Conservation (phyloP, 1,284 basidiomycete species). For the Psilocybe mexicana region DNA sequence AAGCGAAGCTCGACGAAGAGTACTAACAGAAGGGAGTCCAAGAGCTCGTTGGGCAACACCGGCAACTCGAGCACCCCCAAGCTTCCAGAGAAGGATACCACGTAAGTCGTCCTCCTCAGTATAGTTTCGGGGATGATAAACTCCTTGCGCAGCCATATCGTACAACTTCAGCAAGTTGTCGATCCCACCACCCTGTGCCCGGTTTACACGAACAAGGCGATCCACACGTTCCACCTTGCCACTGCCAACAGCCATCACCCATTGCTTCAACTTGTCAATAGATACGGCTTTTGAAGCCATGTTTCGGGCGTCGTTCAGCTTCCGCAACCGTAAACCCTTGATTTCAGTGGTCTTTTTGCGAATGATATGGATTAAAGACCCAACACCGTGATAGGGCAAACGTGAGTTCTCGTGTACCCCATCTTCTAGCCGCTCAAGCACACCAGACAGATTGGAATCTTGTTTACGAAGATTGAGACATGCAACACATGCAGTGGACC, state of each 20-base stretch:
- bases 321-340: too few relatives aligned
- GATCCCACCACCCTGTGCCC: conserved; percentile 19
- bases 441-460: background rate
- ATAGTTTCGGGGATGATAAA: conserved; percentile 21
- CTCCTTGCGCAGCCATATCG: conserved; percentile 14
- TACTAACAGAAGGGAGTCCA: conserved; percentile 11
- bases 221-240: conserved; percentile 21
- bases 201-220: conserved; percentile 16
- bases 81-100: conserved; percentile 14
- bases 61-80: conserved; percentile 19
- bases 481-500: background rate
- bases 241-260: conserved; percentile 24
- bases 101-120: conserved; percentile 18
- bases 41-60: conserved; percentile 11
- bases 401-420: conserved; percentile 5
- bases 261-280: conserved; percentile 18
- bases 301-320: conserved; percentile 9
- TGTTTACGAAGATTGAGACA: background rate
- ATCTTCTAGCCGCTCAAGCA: conserved; percentile 5
- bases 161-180: conserved; percentile 14
- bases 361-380: conserved; percentile 1
- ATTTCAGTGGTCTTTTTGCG: background rate
- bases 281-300: conserved; percentile 14
- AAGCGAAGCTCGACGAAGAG: conserved; percentile 11
- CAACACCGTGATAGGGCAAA: conserved; percentile 4